Conservation (phyloP, 768 basidiomycete genomes). For the Trichaptum fuscoviolaceum region DNA sequence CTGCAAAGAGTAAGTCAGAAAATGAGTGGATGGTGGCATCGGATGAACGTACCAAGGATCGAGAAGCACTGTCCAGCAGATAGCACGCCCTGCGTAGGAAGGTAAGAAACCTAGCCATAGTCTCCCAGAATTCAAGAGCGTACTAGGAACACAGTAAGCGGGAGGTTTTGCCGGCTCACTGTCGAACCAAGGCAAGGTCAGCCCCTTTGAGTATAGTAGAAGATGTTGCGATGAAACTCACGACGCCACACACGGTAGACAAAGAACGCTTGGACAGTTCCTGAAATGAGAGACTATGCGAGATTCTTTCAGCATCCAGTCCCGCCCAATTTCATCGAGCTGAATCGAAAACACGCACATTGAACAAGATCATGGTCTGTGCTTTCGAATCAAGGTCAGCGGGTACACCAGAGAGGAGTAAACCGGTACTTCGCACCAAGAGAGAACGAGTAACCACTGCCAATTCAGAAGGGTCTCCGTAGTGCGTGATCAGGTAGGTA, state of each 20-base stretch:
- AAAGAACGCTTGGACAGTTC: background rate
- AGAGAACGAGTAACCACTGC: background rate
- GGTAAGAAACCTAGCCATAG: too few species aligned
- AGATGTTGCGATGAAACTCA: background rate
- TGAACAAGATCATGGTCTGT: background rate
- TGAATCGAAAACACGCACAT: background rate
- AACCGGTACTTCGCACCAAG: background rate
- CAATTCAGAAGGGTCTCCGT: background rate
- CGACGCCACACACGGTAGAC: background rate
- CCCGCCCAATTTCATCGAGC: too few species aligned
- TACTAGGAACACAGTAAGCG: background rate
- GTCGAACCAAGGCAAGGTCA: background rate
- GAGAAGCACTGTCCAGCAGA: background rate
- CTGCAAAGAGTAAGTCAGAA: background rate
- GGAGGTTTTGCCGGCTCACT: constrained; percentile 3
- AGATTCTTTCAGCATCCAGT: background rate
- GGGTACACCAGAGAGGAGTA: background rate
- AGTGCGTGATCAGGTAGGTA: constrained; percentile 6
- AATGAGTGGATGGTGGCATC: background rate
- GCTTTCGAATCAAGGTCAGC: too few species aligned
- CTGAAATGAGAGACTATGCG: background rate
- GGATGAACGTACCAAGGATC: background rate
- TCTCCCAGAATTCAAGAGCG: background rate
- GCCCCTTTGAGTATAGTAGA: background rate
- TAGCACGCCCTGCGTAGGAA: background rate